Evolutionary conservation across 2,329 filamentous ascomycete genomes (phyloP).

Genomic region (Ophiostoma novo-ulmi): DNA sequence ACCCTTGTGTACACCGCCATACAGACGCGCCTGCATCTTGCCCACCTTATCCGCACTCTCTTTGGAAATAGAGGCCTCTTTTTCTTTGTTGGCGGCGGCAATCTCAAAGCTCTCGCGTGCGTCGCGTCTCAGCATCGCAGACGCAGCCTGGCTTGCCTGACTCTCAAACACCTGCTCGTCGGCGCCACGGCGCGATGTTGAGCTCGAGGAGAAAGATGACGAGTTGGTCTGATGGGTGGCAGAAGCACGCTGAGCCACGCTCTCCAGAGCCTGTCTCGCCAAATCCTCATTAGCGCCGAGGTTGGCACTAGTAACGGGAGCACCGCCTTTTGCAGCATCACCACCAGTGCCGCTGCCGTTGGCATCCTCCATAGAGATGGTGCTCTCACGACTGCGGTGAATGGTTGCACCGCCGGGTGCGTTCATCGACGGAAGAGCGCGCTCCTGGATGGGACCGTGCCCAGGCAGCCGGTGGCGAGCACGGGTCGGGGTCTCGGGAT

Average conservation of each 20-base stretch:
- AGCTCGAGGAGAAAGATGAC: slow-evolving; percentile 28
- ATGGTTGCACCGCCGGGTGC: slow-evolving; percentile 34
- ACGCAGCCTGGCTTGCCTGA: slow-evolving; percentile 72
- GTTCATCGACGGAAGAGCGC: slow-evolving; percentile 20
- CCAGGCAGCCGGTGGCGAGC: slow-evolving; percentile 24
- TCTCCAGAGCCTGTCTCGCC: slow-evolving; percentile 50
- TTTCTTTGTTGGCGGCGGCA: slow-evolving; percentile 30
- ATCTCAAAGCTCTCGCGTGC: slow-evolving; percentile 50
- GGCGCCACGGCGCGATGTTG: slow-evolving; percentile 17
- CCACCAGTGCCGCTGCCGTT: background rate
- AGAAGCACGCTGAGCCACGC: slow-evolving; percentile 39
- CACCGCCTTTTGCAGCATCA: background rate
- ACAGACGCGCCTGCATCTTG: slow-evolving; percentile 49
- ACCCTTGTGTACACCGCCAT: slow-evolving; percentile 41
- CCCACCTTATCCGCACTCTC: slow-evolving; percentile 39
- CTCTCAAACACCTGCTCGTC: slow-evolving; percentile 59
- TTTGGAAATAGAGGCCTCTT: background rate
- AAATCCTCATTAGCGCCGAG: slow-evolving; percentile 46
- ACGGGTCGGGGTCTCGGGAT: slow-evolving; percentile 42
- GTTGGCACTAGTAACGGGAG: background rate
- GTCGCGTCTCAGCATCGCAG: slow-evolving; percentile 64
- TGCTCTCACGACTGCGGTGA: slow-evolving; percentile 75
- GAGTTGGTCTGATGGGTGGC: slow-evolving; percentile 12
- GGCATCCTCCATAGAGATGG: slow-evolving; percentile 61
- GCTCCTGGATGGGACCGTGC: background rate